Evolutionary conservation across 2,329 filamentous ascomycete species (phyloP).

Genomic region (Thielaviopsis euricoi): DNA sequence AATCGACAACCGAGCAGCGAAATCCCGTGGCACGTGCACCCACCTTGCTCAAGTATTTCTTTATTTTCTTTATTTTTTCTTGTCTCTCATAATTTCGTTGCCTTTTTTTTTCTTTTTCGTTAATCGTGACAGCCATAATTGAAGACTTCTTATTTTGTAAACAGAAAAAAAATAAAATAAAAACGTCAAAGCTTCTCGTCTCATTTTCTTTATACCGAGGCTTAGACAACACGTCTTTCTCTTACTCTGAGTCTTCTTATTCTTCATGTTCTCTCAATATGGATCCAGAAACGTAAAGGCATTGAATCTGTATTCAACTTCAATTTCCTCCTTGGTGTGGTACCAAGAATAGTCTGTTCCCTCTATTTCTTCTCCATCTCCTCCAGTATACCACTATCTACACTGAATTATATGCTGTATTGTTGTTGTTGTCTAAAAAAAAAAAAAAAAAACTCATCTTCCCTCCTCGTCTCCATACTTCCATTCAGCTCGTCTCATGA

Average conservation of each 20-base stretch:
- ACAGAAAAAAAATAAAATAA: no score
- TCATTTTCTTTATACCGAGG: not conserved
- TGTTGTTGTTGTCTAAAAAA: no score
- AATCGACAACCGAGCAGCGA: not conserved
- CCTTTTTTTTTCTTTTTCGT: not conserved
- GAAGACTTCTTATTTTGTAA: no score
- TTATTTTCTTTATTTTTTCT: not conserved
- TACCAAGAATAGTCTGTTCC: not conserved
- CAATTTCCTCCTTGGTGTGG: not conserved
- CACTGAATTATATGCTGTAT: not conserved
- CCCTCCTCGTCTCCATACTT: not conserved
- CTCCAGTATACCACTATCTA: no score
- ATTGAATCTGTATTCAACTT: not conserved
- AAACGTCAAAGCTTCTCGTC: no score
- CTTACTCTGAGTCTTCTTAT: no score
- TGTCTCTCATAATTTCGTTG: no score
- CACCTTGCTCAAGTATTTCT: not conserved
- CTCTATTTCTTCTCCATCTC: no score
- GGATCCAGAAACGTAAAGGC: no score
- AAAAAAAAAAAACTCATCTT: not conserved
- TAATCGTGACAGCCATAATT: no score
- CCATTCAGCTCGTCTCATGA: not conserved
- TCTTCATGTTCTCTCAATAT: not conserved
- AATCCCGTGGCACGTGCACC: not conserved
- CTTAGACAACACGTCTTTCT: not conserved